Percentiles rank a stretch among this genome's conserved stretches.
Evolutionary conservation across 1,284 basidiomycete species (phyloP).

Genomic region (Takashimella koratensis): DNA sequence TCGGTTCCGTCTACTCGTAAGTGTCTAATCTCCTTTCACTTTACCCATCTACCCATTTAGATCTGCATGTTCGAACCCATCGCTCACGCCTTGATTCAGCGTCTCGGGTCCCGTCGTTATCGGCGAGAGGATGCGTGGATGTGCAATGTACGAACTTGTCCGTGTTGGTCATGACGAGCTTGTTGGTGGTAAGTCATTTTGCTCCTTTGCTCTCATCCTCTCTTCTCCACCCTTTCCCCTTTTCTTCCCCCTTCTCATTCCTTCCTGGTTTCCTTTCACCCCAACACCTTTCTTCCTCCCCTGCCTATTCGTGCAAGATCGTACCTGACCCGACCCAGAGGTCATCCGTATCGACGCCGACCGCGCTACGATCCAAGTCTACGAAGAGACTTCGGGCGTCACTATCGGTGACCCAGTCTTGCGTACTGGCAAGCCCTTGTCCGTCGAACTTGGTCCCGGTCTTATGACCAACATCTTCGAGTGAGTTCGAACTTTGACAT

Average conservation of each 20-base stretch:
- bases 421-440: conserved; percentile 93
- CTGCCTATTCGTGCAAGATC: not conserved
- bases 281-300: not conserved
- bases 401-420: conserved; percentile 97
- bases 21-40: conserved; percentile 8
- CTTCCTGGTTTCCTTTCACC: not conserved
- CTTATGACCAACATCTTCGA: conserved; percentile 99
- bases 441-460: conserved; percentile 95
- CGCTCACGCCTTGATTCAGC: conserved; percentile 47
- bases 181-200: conserved; percentile 69
- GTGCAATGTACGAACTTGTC: conserved; percentile 93
- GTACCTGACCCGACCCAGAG: conserved; percentile 57
- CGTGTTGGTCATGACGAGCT: conserved; percentile 95
- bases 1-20: conserved; percentile 73
- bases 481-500: conserved; percentile 33
- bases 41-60: not conserved
- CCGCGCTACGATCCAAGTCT: conserved; percentile 99
- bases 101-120: conserved; percentile 96
- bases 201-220: not conserved
- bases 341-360: conserved; percentile 95
- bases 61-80: not conserved
- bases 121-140: conserved; percentile 93
- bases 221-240: not conserved
- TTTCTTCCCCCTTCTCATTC: not conserved
- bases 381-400: conserved; percentile 97